Evolutionary conservation across 148 eudicot genomes (phyloP), one percentile per base, ranked within the genome.

Genomic region (Rhododendron ferrugineum): DNA sequence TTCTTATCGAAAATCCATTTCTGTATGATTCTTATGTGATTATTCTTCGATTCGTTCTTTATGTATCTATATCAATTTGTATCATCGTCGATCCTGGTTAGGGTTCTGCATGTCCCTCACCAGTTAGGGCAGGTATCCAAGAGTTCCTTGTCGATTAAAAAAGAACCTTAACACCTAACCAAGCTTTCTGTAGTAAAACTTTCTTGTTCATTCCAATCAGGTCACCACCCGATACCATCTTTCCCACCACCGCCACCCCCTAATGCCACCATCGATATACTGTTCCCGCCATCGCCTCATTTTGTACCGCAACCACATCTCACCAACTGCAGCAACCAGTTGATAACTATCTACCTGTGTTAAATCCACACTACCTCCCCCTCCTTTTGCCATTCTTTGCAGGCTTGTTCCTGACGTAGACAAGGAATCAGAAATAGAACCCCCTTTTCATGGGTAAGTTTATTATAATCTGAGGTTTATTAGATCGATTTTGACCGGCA

Each of bases 391-490:
- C 16, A 80, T 14, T 79, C 37, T 54, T 10, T 50, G 0, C 13
- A 8, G 37, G 68, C 66, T 80, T 54, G 66, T 80, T 16, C 34
- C 82, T 80, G 52, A 79, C 50, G 81, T 49, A 80, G 82, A 36
- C 68, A 32, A 30, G 64, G 82, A 30, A 80, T 80, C 46, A 18
- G 54, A 40, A 30, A 54, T 44, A 58, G 44, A 54, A 40, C 58
- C 40, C 1, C 2, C 22, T 30, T 79, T 28, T 16, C 13, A 4
- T 42, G 2, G n/a, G 6, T 78, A 78, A 50, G 40, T 16, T 30
- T 52, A 79, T 52, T 50, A 22, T 56, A 81, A 81, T 81, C 30
- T 54, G 72, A 58, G 83, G 83, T 20, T 64, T 22, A 9, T 47
- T 34, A 47, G 30, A 66, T 36, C 20, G 18, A 34, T 22, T 30